Conservation (phyloP, 257 asterid species). For the Echites panduratus region DNA sequence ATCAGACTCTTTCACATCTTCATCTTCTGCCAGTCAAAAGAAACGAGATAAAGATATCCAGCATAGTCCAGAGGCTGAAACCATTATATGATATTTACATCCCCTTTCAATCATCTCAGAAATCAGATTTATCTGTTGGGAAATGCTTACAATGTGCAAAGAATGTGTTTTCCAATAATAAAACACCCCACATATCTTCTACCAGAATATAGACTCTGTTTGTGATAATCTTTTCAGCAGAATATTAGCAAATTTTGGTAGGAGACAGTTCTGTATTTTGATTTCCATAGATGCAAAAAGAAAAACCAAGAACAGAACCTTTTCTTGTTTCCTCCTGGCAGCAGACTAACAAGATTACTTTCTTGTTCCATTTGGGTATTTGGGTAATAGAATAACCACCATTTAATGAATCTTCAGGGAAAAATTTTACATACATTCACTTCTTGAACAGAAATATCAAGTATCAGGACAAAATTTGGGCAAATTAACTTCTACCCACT, state of each 20-base stretch:
- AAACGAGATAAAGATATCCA: constrained; percentile 24
- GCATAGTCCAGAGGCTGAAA: constrained; percentile 25
- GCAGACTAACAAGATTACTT: background rate
- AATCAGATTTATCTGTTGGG: background rate
- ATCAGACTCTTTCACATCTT: constrained; percentile 56
- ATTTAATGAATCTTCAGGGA: background rate
- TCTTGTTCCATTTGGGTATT: background rate
- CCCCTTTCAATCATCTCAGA: constrained; percentile 12
- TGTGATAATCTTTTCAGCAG: background rate
- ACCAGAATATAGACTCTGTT: background rate
- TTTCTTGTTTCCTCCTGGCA: background rate
- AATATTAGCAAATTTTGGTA: background rate
- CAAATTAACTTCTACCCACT: background rate
- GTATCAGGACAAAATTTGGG: background rate
- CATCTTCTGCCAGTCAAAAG: constrained; percentile 54
- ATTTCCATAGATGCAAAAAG: background rate
- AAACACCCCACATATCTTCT: background rate
- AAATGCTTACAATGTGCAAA: background rate
- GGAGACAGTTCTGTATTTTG: background rate
- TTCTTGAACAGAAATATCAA: background rate
- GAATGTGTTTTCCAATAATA: background rate
- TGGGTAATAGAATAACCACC: background rate
- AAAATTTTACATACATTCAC: background rate
- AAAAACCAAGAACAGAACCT: background rate
- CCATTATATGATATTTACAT: constrained; percentile 10